Conservation (phyloP, 768 basidiomycete species). For the Termitomyces eurrhizus region DNA sequence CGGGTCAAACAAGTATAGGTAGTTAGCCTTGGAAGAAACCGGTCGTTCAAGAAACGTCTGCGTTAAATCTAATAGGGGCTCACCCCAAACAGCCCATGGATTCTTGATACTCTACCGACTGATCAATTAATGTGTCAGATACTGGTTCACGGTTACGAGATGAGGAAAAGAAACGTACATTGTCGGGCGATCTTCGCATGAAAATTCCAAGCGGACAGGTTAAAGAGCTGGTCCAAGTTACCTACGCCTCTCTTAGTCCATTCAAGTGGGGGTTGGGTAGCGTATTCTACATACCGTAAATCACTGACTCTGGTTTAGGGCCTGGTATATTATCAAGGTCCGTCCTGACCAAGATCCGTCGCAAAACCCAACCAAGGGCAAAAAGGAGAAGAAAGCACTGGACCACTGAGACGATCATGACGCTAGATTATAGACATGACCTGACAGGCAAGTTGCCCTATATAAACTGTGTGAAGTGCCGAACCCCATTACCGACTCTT, state of each 20-base stretch:
- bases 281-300: conserved; percentile 22
- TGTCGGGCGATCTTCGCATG: conserved; percentile 7
- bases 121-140: not conserved
- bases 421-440: not conserved
- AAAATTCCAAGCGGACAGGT: conserved; percentile 6
- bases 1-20: conserved; percentile 12
- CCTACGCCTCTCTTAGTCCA: not conserved
- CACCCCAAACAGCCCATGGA: conserved; percentile 11
- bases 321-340: conserved; percentile 34
- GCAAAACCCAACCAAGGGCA: conserved; percentile 14
- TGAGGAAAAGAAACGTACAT: conserved; percentile 3
- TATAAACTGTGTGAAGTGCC: not conserved
- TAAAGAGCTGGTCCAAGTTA: conserved; percentile 13
- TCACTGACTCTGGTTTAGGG: conserved; percentile 25
- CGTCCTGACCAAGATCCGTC: conserved; percentile 16
- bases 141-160: not conserved
- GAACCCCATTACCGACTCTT: not conserved
- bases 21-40: not conserved
- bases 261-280: not conserved
- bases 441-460: not conserved
- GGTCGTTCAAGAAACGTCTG: not conserved
- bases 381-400: conserved; percentile 9
- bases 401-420: conserved; percentile 6
- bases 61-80: not conserved
- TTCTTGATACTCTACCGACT: conserved; percentile 9